Evolutionary conservation across 164 flowering plant species (phyloP), one percentile per base, ranked within the genome.

Genomic region (Vitis rotundifolia): DNA sequence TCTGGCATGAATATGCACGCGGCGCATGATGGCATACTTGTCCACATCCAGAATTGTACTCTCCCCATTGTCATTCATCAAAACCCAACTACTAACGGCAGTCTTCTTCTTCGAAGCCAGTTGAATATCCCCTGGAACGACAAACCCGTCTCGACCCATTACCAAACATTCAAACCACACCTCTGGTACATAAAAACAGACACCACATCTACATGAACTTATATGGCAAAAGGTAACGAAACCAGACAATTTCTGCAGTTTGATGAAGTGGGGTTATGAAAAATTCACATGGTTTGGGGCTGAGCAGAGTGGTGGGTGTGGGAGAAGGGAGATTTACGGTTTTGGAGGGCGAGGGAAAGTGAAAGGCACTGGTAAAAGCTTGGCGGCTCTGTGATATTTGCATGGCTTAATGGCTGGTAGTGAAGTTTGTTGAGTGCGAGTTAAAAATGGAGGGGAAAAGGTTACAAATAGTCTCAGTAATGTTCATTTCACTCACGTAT

Each of bases 1-100:
- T 50, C 99, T 87, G 1, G 98, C 98, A 76, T 91, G 94, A 67
- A 94, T 92, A 64, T 86, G 86, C 29, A 94, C 96, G 18, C 97
- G 82, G 55, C 85, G 89, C 98, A 94, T 92, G 67, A 94, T 90
- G 8, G 87, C 91, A 71, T 91, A 83, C 83, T 92, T 94, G 77
- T 94, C 98, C 26, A 84, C 88, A 77, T 94, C 98, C 22, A 92
- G 67, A 3, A 86, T 64, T 8, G 84, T 87, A 3, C 85, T 78
- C 62, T 84, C 81, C 2, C 99, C 99, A 1, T 73, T 67, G 11
- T 73, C 66, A 78, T 91, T 90, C 53, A 94, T 13, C 59, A 82
- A 63, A 11, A 94, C 82, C 99, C 99, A 94, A 67, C 87, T 89
- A 68, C 97, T 77, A 13, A 94, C 77, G 44, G 82, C 87, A 11